Conservation (phyloP, 2,329 filamentous ascomycete genomes). For the Boeremia exigua region DNA sequence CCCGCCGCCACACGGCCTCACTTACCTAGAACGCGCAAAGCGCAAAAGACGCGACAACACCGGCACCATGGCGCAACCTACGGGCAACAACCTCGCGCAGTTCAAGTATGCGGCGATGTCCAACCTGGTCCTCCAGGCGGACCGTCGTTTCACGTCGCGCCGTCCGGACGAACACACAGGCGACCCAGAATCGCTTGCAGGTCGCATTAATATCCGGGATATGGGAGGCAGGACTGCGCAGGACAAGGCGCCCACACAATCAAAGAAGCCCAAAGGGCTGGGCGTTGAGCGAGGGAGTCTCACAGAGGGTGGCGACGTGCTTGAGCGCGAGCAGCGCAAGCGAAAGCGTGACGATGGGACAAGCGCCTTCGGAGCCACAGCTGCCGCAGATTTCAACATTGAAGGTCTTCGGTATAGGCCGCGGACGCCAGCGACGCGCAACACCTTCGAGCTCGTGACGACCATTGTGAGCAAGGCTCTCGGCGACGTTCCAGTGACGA, state of each 20-base stretch:
- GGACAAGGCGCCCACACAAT: conserved; percentile 80
- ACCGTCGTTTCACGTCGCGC: conserved; percentile 92
- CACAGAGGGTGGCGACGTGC: conserved; percentile 81
- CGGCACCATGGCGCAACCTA: conserved; percentile 35
- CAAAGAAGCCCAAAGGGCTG: conserved; percentile 69
- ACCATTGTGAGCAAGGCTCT: conserved; percentile 87
- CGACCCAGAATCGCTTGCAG: conserved; percentile 95
- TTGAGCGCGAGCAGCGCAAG: conserved; percentile 85
- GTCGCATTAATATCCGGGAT: conserved; percentile 88
- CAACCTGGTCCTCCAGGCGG: conserved; percentile 99
- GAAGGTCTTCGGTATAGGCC: conserved; percentile 93
- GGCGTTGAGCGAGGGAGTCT: conserved; percentile 77
- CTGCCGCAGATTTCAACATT: conserved; percentile 80
- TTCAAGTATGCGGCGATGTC: conserved; percentile 99
- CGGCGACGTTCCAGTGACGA: conserved; percentile 90
- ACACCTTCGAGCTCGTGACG: conserved; percentile 92
- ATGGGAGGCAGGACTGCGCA: conserved; percentile 88
- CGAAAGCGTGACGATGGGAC: conserved; percentile 74
- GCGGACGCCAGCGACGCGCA: conserved; percentile 86
- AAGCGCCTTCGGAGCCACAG: conserved; percentile 71
- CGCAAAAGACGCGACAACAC: conserved; percentile 26
- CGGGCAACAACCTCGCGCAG: conserved; percentile 76
- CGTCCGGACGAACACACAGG: conserved; percentile 94
- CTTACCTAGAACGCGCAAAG: conserved; percentile 24
- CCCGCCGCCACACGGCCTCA: conserved; percentile 2